These are phyloP conservation scores for Galerina marginata DNA, from an alignment of 768 basidiomycete genomes.

Conservation along the genomic window DNA sequence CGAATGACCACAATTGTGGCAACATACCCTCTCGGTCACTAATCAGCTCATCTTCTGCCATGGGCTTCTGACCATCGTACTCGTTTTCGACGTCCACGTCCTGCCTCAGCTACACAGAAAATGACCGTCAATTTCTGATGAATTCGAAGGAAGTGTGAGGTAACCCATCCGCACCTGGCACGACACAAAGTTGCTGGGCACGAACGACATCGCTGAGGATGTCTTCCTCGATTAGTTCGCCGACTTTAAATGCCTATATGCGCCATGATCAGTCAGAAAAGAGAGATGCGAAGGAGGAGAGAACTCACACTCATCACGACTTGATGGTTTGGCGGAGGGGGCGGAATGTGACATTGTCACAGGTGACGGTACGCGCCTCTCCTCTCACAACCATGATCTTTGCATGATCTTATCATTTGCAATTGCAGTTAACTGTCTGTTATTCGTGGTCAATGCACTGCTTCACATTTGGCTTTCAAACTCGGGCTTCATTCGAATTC, in stretches of 20 bases:
- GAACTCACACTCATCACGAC: too few species aligned
- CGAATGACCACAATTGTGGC: conserved; percentile 44
- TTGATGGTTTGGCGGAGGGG: background rate
- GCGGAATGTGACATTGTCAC: too few species aligned
- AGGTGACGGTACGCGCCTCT: too few species aligned
- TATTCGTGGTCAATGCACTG: too few species aligned
- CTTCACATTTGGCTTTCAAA: too few species aligned
- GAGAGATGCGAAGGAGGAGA: too few species aligned
- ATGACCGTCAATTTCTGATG: background rate
- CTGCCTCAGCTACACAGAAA: conserved; percentile 53
- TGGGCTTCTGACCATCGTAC: conserved; percentile 46
- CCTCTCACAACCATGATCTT: too few species aligned
- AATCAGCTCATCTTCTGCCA: background rate
- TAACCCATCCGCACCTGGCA: conserved; percentile 62
- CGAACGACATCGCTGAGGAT: conserved; percentile 90
- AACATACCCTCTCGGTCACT: conserved; percentile 31
- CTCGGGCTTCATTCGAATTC: too few species aligned
- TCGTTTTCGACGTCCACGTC: conserved; percentile 78
- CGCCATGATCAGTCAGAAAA: too few species aligned
- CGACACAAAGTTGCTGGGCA: conserved; percentile 90
- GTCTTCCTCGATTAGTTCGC: conserved; percentile 65
- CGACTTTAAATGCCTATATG: conserved; percentile 43
- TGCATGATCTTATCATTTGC: too few species aligned
- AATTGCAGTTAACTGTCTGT: too few species aligned
- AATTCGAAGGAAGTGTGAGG: conserved; percentile 5